Evolutionary conservation across 306 rosid genomes (phyloP), one percentile per base, ranked within the genome.

Genomic region (Castanea mollissima): DNA sequence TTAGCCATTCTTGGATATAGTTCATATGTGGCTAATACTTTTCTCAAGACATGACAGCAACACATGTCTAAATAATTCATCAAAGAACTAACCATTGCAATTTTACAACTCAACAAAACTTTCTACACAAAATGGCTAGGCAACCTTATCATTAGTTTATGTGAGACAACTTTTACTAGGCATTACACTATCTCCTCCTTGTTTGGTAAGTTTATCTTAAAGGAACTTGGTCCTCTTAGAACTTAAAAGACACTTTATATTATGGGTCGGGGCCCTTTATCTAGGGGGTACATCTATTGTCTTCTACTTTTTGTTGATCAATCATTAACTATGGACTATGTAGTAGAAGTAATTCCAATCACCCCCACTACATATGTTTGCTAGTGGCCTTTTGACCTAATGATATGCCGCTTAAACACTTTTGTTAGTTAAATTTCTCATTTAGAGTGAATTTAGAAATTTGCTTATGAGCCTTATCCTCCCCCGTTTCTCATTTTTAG

Each of bases 131-230:
- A 34, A 34, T 3, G 34, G 29, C 25, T 58, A 18, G 55, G 67
- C 32, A 55, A 32, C 54, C 60, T 32, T 69, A 10, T 69, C 9
- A 6, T 4, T 12, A 34, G 29, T 69, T 41, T 38, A 5, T 21
- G 16, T 68, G 7, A 18, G 31, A 38, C 73, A 69, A n/a, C 55
- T 9, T 60, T 69, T 27, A 25, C 67, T 75, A 46, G 65, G 32
- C 15, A 70, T 21, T 58, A 64, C 74, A 74, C 58, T 35, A 67
- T 21, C 34, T 19, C 49, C 29, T 34, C 73, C 74, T 64, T 35
- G 5, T 55, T 80, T 57, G 79, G 73, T 63, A 80, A 72, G 49
- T 67, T 84, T 77, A 77, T 77, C 80, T 29, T 44, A 29, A 44
- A 76, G 56, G 70, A 38, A 25, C 9, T 49, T 80, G 74, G 56